phyloP scores from a whole-genome alignment of 2,329 filamentous ascomycete genomes.

The Aspergillus texensis region DNA sequence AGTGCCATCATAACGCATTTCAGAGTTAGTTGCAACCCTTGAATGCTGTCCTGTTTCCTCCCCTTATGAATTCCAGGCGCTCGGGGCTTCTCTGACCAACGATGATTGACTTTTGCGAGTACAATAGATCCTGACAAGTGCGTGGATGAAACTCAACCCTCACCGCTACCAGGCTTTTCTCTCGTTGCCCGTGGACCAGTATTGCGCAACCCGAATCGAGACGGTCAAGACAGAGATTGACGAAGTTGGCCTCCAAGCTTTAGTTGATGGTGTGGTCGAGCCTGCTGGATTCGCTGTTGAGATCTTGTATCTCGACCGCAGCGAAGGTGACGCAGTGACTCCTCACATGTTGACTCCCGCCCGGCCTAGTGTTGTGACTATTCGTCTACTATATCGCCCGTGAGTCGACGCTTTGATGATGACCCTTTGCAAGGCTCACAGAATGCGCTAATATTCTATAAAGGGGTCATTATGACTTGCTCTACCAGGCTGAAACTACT shows the following conservation, averaged over 20 bases:
- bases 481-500: slow-evolving; percentile 68
- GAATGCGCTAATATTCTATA: slow-evolving; percentile 22
- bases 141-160: slow-evolving; percentile 77
- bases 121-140: slow-evolving; percentile 73
- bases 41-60: background rate
- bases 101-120: slow-evolving; percentile 12
- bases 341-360: slow-evolving; percentile 45
- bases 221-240: slow-evolving; percentile 83
- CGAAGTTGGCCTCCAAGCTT: slow-evolving; percentile 76
- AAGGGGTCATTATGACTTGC: slow-evolving; percentile 88
- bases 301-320: slow-evolving; percentile 89
- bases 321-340: slow-evolving; percentile 72
- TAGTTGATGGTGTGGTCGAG: slow-evolving; percentile 78
- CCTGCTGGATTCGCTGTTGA: slow-evolving; percentile 79
- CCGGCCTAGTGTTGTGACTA: slow-evolving; percentile 57
- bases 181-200: slow-evolving; percentile 64
- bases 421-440: background rate
- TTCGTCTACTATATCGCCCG: slow-evolving; percentile 70
- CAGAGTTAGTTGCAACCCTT: slow-evolving; percentile 51
- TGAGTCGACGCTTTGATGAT: slow-evolving; percentile 42
- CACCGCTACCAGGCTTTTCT: slow-evolving; percentile 74
- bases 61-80: slow-evolving; percentile 3
- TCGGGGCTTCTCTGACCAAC: slow-evolving; percentile 21
- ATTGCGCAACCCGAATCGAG: slow-evolving; percentile 72
- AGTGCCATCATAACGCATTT: slow-evolving; percentile 84